Evolutionary conservation across 2,329 filamentous ascomycete species (phyloP), one percentile per base, ranked within the genome.

Genomic region (Claviceps africana): DNA sequence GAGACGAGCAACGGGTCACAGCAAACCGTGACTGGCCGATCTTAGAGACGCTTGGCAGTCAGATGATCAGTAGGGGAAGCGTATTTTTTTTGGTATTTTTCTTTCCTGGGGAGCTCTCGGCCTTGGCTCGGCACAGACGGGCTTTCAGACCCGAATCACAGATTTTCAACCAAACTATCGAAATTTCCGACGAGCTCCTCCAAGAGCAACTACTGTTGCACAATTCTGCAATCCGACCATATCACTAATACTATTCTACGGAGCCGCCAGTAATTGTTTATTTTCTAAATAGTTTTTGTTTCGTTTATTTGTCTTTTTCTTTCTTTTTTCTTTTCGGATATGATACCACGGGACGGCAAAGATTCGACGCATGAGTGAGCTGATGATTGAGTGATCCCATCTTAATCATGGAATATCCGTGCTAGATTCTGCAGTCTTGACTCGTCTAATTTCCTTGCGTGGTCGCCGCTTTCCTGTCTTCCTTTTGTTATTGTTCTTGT

Each of bases 1-100:
- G 86, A 91, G 62, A 73, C 70, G 44, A 67, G 67, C 35, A 63
- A 61, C 42, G 65, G 63, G 7, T 71, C 76, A 28, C 60, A 63
- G 22, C 31, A 45, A 33, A 49, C 58, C 35, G 46, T 55, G 40
- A 47, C 57, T 19, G 60, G 57, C 43, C 60, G 56, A 43, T 60
- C 56, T 57, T 61, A 57, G 52, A 53, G 51, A 30, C 50, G 51
- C 51, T 50, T 47, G 49, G 48, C 54, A 48, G 53, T 43, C 37
- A 48, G 25, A 7, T 55, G 44, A 54, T 37, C 21, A 4, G 15
- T 15, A 15, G n/a, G 8, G 17, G n/a, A 35, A 21, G 28, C 3
- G 25, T 25, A 7, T 42, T 6, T 4, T 13, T 6, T 35, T 13
- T 22, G 4, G 21, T 42, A 21, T 42, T 42, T 21, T 22, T 37